A percentile compares a stretch with the other conserved stretches of the same genome.
Evolutionary conservation across 129 eudicot genomes (phyloP).

Genomic region (Deinandra increscens): DNA sequence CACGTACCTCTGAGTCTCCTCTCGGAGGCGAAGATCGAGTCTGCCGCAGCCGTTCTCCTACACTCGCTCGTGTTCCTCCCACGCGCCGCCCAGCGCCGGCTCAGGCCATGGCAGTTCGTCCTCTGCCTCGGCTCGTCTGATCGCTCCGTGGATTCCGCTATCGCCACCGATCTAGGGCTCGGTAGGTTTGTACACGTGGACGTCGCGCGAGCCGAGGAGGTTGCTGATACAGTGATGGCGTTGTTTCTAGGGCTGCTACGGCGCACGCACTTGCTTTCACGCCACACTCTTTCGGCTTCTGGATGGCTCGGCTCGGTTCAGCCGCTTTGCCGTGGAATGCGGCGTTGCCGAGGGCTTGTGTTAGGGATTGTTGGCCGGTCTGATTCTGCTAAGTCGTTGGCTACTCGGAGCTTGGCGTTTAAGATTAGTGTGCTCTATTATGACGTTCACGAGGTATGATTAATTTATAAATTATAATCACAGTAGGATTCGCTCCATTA

Average conservation of each 20-base stretch:
- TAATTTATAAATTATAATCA: slow-evolving; percentile 2
- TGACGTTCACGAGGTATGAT: slow-evolving; percentile 69
- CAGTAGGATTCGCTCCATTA: slow-evolving; percentile 13
- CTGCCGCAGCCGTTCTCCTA: slow-evolving; percentile 83
- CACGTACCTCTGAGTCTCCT: slow-evolving; percentile 82
- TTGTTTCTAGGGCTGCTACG: slow-evolving; percentile 72
- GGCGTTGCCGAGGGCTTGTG: slow-evolving; percentile 80
- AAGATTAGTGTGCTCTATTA: slow-evolving; percentile 83
- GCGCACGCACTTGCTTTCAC: slow-evolving; percentile 74
- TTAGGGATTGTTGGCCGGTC: slow-evolving; percentile 88
- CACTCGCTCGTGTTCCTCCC: slow-evolving; percentile 96
- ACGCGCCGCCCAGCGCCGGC: slow-evolving; percentile 99
- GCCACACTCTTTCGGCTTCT: slow-evolving; percentile 80
- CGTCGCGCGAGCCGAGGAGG: slow-evolving; percentile 86
- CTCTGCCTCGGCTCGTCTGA: slow-evolving; percentile 96
- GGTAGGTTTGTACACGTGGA: slow-evolving; percentile 79
- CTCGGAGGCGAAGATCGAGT: slow-evolving; percentile 66
- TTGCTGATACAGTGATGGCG: slow-evolving; percentile 97
- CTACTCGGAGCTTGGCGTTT: slow-evolving; percentile 82
- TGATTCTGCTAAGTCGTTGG: slow-evolving; percentile 80
- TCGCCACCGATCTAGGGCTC: slow-evolving; percentile 85
- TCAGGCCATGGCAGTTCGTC: slow-evolving; percentile 88
- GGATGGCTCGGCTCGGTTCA: slow-evolving; percentile 97
- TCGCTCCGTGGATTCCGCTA: slow-evolving; percentile 79
- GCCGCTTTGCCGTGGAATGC: slow-evolving; percentile 95